Conservation (phyloP, 306 rosid genomes). For the Oxytropis ochrocephala region DNA sequence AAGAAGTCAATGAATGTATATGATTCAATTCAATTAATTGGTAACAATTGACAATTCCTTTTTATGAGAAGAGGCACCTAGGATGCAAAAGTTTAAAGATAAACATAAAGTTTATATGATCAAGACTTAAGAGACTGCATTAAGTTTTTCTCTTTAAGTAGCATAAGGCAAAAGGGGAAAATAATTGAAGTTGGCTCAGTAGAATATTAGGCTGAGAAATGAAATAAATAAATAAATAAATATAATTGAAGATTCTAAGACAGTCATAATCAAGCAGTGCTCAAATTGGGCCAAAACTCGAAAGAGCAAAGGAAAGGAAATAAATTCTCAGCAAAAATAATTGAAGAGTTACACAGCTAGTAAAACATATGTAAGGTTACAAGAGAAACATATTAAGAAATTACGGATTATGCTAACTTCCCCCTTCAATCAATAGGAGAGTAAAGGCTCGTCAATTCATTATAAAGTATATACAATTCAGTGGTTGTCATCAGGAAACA, state of each 20-base stretch:
- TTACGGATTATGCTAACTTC: background rate
- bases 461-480: background rate
- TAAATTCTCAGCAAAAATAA: background rate
- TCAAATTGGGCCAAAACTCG: slow-evolving; percentile 10
- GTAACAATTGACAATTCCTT: background rate
- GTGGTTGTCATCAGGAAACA: background rate
- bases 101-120: background rate
- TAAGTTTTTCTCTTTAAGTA: background rate
- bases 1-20: background rate
- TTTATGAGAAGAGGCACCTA: background rate
- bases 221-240: background rate
- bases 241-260: background rate
- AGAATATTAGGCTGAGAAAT: background rate
- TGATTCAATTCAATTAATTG: background rate
- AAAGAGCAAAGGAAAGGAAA: background rate
- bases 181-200: background rate
- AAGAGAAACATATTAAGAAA: background rate
- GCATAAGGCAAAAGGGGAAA: background rate
- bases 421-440: too few species aligned
- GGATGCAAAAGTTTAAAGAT: background rate
- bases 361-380: background rate
- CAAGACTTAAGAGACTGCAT: background rate
- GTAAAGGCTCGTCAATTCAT: background rate
- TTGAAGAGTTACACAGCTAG: background rate
- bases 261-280: background rate